These are phyloP conservation scores for Bonnemaisonia californica DNA, from an alignment of 31 red algal species.

Conservation along the genomic window DNA sequence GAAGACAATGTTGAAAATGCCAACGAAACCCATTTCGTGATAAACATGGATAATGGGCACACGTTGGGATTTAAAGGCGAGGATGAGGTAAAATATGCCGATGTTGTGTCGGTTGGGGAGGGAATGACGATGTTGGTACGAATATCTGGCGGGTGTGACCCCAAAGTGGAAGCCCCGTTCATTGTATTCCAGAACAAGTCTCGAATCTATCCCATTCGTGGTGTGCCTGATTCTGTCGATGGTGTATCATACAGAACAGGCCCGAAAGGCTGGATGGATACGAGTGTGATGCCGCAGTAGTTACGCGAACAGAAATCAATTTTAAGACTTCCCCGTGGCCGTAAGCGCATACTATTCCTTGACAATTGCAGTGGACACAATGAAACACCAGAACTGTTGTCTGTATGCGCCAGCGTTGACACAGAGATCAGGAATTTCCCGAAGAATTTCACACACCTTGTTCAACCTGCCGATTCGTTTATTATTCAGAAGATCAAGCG, in stretches of 20 bases:
- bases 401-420: no score
- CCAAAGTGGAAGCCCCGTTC: constrained; percentile 4
- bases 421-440: no score
- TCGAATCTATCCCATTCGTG: constrained; percentile 14
- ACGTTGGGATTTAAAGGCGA: constrained; percentile 9
- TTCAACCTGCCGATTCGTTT: no score
- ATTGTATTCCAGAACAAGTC: constrained; percentile 28
- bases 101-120: constrained; percentile 29
- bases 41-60: constrained; percentile 8
- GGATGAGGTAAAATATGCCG: constrained; percentile 6
- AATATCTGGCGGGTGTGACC: constrained; percentile 12
- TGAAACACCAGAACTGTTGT: neutral
- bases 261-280: no score
- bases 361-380: constrained; percentile 29
- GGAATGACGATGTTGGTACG: constrained; percentile 32
- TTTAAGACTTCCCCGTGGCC: neutral
- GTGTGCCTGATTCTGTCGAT: neutral
- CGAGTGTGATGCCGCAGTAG: constrained; percentile 12
- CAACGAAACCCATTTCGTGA: no score
- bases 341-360: neutral
- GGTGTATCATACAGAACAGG: constrained; percentile 2
- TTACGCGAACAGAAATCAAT: neutral
- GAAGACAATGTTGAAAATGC: constrained; percentile 38
- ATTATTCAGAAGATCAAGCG: no score
- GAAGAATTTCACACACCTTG: no score